Percentiles rank a stretch among this genome's conserved stretches.
Evolutionary conservation across 805 yeast species (phyloP).

Genomic region (Blastobotrys chiropterorum): DNA sequence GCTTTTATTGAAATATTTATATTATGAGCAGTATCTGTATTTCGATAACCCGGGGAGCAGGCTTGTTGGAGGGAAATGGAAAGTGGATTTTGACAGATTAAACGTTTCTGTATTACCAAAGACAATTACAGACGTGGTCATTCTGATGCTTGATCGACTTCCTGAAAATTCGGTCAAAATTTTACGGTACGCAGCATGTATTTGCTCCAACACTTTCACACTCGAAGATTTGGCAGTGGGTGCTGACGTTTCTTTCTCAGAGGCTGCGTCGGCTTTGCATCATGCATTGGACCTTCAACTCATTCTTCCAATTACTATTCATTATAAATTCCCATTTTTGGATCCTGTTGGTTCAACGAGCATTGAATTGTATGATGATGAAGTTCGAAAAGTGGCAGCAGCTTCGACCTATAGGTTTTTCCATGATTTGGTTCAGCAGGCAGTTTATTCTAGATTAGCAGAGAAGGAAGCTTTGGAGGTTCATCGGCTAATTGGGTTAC

Average conservation of each 20-base stretch:
- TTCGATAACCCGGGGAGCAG: constrained; percentile 11
- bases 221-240: constrained; percentile 36
- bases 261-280: constrained; percentile 32
- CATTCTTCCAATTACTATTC: constrained; percentile 36
- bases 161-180: constrained; percentile 24
- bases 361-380: constrained; percentile 28
- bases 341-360: constrained; percentile 27
- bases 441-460: constrained; percentile 28
- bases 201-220: constrained; percentile 35
- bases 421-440: constrained; percentile 38
- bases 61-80: constrained; percentile 18
- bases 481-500: constrained; percentile 39
- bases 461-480: constrained; percentile 27
- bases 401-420: constrained; percentile 35
- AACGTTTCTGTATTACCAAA: constrained; percentile 8
- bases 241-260: constrained; percentile 31
- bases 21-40: constrained; percentile 17
- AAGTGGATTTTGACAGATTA: constrained; percentile 17
- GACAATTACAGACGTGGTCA: constrained; percentile 16
- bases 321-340: constrained; percentile 45
- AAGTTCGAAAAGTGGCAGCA: constrained; percentile 31
- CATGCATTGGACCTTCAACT: constrained; percentile 32
- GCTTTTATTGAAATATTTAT: constrained; percentile 16
- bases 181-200: constrained; percentile 40
- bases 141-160: constrained; percentile 18